phyloP scores from a whole-genome alignment of 2,329 filamentous ascomycete genomes.

The Monilinia fructigena region DNA sequence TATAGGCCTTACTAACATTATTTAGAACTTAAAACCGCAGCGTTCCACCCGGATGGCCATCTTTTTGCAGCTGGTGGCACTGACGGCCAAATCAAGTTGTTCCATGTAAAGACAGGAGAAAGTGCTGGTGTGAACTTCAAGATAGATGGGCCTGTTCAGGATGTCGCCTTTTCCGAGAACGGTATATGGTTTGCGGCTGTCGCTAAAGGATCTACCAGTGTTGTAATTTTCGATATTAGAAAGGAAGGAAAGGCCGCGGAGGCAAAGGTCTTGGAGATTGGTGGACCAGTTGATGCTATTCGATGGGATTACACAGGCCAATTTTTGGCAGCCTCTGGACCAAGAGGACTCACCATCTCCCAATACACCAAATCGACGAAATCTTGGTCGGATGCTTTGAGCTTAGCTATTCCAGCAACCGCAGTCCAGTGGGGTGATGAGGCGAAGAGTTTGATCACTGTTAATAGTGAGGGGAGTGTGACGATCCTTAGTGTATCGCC shows the following conservation, averaged over 20 bases:
- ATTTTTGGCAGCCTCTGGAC: slow-evolving; percentile 79
- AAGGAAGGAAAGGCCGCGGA: slow-evolving; percentile 81
- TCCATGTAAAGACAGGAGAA: slow-evolving; percentile 77
- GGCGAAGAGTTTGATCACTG: slow-evolving; percentile 70
- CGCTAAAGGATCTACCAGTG: slow-evolving; percentile 71
- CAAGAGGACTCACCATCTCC: slow-evolving; percentile 79
- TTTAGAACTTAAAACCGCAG: slow-evolving; percentile 57
- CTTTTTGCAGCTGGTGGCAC: slow-evolving; percentile 81
- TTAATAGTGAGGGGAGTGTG: slow-evolving; percentile 73
- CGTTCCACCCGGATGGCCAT: slow-evolving; percentile 97
- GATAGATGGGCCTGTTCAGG: slow-evolving; percentile 67
- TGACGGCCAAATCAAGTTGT: slow-evolving; percentile 81
- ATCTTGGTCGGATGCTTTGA: slow-evolving; percentile 82
- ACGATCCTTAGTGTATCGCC: slow-evolving; percentile 57
- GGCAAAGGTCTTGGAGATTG: slow-evolving; percentile 83
- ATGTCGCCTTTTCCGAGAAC: slow-evolving; percentile 89
- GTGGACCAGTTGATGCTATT: slow-evolving; percentile 71
- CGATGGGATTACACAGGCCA: slow-evolving; percentile 95
- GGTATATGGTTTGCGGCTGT: slow-evolving; percentile 92
- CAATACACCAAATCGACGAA: slow-evolving; percentile 86
- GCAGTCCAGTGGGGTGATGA: slow-evolving; percentile 75
- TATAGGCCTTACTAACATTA: neutral
- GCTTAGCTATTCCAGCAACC: slow-evolving; percentile 70
- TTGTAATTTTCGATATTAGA: slow-evolving; percentile 88
- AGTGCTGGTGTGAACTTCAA: slow-evolving; percentile 69